Evolutionary conservation across 257 asterid genomes (phyloP).

Genomic region (Euphrasia confusa): DNA sequence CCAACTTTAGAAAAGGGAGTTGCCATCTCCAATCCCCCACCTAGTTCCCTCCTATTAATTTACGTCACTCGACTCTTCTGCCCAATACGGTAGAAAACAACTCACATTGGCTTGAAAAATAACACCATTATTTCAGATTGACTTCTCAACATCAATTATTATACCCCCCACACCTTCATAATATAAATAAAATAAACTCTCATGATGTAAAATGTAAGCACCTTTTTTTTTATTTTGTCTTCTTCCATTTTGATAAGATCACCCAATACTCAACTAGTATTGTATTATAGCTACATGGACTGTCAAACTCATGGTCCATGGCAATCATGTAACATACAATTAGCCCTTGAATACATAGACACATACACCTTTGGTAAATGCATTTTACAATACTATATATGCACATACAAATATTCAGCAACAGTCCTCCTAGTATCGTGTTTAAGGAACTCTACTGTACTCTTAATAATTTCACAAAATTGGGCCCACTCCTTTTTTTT

Average conservation of each 20-base stretch:
- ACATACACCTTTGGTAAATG: conserved; percentile 12
- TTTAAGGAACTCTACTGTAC: conserved; percentile 48
- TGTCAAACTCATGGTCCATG: conserved; percentile 26
- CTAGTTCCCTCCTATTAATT: conserved; percentile 31
- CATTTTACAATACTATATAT: conserved; percentile 26
- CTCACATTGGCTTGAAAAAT: conserved; percentile 29
- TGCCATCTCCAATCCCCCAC: conserved; percentile 26
- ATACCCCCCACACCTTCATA: conserved; percentile 24
- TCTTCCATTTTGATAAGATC: conserved; percentile 20
- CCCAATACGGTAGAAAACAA: conserved; percentile 29
- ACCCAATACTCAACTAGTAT: conserved; percentile 30
- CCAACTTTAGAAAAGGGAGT: conserved; percentile 36
- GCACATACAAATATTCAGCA: conserved; percentile 30
- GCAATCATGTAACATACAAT: conserved; percentile 15
- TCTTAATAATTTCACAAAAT: conserved; percentile 2
- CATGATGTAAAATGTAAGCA: conserved; percentile 16
- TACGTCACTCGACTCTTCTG: conserved; percentile 30
- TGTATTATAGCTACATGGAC: conserved; percentile 1
- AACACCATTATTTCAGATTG: conserved; percentile 26
- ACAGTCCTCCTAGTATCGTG: conserved; percentile 38
- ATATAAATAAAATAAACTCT: not conserved
- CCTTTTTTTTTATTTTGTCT: conserved; percentile 14
- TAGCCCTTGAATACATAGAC: conserved; percentile 23
- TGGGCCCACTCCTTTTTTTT: conserved; percentile 18
- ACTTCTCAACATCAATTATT: conserved; percentile 36